Conservation (phyloP, 2,329 filamentous ascomycete species). For the Epichloe hybrida region DNA sequence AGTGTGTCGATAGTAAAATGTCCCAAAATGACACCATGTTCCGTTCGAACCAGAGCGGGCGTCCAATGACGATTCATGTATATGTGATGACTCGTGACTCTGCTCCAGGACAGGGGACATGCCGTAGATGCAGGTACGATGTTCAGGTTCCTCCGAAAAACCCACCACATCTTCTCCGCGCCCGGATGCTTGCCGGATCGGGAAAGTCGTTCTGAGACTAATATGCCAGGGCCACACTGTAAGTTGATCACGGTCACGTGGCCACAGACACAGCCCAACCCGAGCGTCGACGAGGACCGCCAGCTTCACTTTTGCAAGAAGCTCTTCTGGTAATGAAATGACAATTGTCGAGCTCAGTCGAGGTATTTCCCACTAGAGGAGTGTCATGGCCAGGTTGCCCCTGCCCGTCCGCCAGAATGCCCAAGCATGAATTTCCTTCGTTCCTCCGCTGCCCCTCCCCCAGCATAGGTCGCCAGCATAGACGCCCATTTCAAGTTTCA, state of each 20-base stretch:
- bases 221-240: neutral
- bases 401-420: too few species aligned
- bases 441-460: too few species aligned
- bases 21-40: neutral
- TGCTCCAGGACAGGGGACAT: neutral
- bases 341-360: neutral
- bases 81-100: neutral
- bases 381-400: too few species aligned
- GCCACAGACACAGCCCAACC: neutral
- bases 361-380: too few species aligned
- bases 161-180: neutral
- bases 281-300: too few species aligned
- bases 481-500: neutral
- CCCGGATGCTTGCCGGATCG: neutral
- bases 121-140: neutral
- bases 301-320: neutral
- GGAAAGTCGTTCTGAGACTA: neutral
- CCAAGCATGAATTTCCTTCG: too few species aligned
- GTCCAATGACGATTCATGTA: neutral
- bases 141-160: neutral
- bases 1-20: conserved; percentile 4
- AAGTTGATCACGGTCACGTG: neutral
- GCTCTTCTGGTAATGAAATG: too few species aligned
- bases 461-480: too few species aligned
- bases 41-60: neutral